A percentile compares a stretch with the other conserved stretches of the same genome.
phyloP scores from a whole-genome alignment of 2,329 filamentous ascomycete species.

The Thielaviopsis ethacetica region DNA sequence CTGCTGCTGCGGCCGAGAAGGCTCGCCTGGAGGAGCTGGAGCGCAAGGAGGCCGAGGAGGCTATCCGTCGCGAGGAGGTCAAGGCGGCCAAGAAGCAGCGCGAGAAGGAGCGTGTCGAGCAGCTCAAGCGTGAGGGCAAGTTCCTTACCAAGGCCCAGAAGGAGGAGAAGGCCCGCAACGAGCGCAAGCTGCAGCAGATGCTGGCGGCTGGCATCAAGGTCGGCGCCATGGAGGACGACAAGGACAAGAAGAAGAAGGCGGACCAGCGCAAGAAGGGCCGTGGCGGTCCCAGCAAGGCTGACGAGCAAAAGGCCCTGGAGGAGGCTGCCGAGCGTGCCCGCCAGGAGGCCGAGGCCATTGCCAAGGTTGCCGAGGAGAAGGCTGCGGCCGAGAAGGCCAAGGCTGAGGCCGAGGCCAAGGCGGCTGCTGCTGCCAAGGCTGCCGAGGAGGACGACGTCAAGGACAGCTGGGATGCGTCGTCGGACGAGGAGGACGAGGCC shows the following conservation, averaged over 20 bases:
- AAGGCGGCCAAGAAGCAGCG: conserved; percentile 68
- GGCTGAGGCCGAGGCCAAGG: conserved; percentile 36
- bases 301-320: conserved; percentile 63
- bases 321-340: conserved; percentile 61
- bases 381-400: conserved; percentile 41
- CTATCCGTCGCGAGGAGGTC: conserved; percentile 52
- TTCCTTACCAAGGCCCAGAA: conserved; percentile 75
- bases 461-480: conserved; percentile 87
- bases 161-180: conserved; percentile 63
- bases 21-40: conserved; percentile 50
- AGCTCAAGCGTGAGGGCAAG: conserved; percentile 76
- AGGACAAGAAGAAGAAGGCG: conserved; percentile 57
- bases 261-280: conserved; percentile 70
- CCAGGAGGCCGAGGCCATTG: conserved; percentile 48
- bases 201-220: conserved; percentile 61
- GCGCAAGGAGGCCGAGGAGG: conserved; percentile 47
- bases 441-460: conserved; percentile 70
- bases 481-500: conserved; percentile 46
- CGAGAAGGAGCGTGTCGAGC: conserved; percentile 73
- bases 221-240: conserved; percentile 39
- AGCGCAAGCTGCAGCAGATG: conserved; percentile 74
- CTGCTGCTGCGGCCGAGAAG: conserved; percentile 44
- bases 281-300: conserved; percentile 22
- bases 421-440: conserved; percentile 35
- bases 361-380: conserved; percentile 45